A percentile compares a stretch with the other conserved stretches of the same genome.
phyloP scores from a whole-genome alignment of 805 yeast species.

The Ogataea henricii region DNA sequence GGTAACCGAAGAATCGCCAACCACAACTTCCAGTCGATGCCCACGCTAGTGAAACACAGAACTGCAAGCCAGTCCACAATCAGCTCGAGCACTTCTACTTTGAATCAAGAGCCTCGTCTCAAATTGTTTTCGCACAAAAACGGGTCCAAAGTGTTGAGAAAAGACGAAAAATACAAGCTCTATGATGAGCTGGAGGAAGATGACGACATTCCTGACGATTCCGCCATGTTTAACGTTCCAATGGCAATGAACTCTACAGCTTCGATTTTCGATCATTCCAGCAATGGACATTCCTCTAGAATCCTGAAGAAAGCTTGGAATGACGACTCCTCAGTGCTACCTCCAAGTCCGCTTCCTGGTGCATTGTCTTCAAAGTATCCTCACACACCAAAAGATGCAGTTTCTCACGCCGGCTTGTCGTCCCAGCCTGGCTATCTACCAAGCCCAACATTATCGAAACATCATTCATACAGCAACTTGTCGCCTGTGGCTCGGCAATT shows the following conservation, averaged over 20 bases:
- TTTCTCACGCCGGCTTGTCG: not conserved
- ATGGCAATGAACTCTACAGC: slow-evolving; percentile 41
- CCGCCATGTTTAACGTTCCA: slow-evolving; percentile 55
- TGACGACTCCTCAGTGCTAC: slow-evolving; percentile 33
- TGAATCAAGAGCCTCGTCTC: slow-evolving; percentile 8
- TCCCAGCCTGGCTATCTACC: slow-evolving; percentile 14
- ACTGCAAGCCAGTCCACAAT: slow-evolving; percentile 14
- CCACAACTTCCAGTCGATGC: slow-evolving; percentile 22
- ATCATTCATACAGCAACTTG: slow-evolving; percentile 29
- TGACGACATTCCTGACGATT: slow-evolving; percentile 42
- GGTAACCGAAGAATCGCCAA: slow-evolving; percentile 6
- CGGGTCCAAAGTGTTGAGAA: slow-evolving; percentile 20
- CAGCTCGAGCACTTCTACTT: slow-evolving; percentile 13
- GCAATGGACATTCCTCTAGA: slow-evolving; percentile 20
- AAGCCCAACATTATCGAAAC: slow-evolving; percentile 29
- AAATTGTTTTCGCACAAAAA: slow-evolving; percentile 9
- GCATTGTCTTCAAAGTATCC: slow-evolving; percentile 10
- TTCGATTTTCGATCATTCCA: slow-evolving; percentile 28
- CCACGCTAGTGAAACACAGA: slow-evolving; percentile 12
- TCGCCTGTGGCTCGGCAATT: slow-evolving; percentile 42
- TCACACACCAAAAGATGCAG: not conserved
- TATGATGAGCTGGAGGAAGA: slow-evolving; percentile 36
- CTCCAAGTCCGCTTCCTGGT: slow-evolving; percentile 56
- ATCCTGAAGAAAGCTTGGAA: slow-evolving; percentile 31
- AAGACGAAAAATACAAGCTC: slow-evolving; percentile 30